These are phyloP conservation scores for Smallanthus sonchifolius DNA, from an alignment of 129 eudicot species.

Conservation along the genomic window DNA sequence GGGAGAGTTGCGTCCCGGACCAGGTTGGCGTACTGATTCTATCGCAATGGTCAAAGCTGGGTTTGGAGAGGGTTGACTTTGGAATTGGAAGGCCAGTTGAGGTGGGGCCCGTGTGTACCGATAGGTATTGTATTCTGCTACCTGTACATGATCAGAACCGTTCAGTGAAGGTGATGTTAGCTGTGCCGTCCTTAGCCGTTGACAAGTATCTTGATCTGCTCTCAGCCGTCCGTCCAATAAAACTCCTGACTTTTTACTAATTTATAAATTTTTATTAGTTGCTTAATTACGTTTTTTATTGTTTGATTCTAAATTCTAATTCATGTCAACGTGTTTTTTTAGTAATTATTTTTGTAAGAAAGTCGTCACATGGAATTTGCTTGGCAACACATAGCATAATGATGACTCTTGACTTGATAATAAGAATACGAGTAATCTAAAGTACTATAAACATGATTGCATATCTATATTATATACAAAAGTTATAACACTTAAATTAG, in stretches of 20 bases:
- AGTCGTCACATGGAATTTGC: slow-evolving; percentile 23
- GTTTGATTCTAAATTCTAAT: slow-evolving; percentile 19
- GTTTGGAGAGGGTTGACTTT: slow-evolving; percentile 73
- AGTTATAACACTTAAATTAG: no score
- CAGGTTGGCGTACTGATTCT: slow-evolving; percentile 63
- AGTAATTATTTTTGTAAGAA: not conserved
- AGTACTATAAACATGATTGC: not conserved
- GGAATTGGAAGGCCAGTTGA: slow-evolving; percentile 67
- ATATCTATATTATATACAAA: no score
- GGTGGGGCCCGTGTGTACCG: slow-evolving; percentile 70
- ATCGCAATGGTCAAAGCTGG: slow-evolving; percentile 86
- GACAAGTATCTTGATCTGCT: slow-evolving; percentile 44
- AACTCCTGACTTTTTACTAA: slow-evolving; percentile 17
- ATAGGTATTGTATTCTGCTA: slow-evolving; percentile 60
- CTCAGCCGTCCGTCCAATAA: slow-evolving; percentile 25
- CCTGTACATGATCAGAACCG: slow-evolving; percentile 50
- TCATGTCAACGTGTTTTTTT: slow-evolving; percentile 22
- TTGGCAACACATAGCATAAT: not conserved
- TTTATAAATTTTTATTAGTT: slow-evolving; percentile 1
- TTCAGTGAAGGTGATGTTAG: slow-evolving; percentile 63
- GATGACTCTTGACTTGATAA: slow-evolving; percentile 2
- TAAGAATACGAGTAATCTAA: not conserved
- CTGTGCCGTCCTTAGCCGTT: slow-evolving; percentile 60
- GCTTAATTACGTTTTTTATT: not conserved
- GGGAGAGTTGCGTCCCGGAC: slow-evolving; percentile 50